Evolutionary conservation across 768 basidiomycete species (phyloP), one percentile per base, ranked within the genome.

Genomic region (Naganishia friedmannii): DNA sequence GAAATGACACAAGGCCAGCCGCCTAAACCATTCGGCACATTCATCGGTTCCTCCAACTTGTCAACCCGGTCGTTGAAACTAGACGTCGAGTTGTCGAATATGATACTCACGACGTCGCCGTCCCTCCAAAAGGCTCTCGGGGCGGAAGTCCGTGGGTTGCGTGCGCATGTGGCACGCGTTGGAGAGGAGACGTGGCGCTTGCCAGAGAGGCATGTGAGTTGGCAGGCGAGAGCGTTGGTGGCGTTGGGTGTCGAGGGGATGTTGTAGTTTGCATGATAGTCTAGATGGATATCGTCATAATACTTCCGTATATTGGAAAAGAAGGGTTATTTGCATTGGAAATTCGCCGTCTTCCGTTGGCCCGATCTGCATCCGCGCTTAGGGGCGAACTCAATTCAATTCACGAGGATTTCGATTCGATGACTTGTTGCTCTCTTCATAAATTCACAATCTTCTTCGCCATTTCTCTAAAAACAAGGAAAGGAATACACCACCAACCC

Each of bases 21-120:
- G 4, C 70, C 53, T 32, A 73, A 80, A 34, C 94, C 89, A 0
- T 76, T 86, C 65, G 79, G 92, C 39, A 93, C 93, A 0, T 86
- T 97, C 58, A 91, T 97, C 79, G 94, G 94, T 12, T 95, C 93
- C 0, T 95, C 93, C 3, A 97, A 97, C 79, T 86, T 97, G 60
- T 94, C 94, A 77, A 90, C 92, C 3, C 89, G 94, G 4, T 94
- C 93, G 1, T 86, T 92, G 0, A 87, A 91, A 73, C 87, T 97
- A 46, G 94, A 96, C 79, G 92, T 91, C 10, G 94, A 96, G 75
- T 84, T 96, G 37, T 94, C 92, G 0, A 91, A 96, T 79, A 77
- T 94, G 56, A 87, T 96, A 85, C 77, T 89, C 57, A 86, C 91
- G 13, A 87, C 88, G 26, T 88, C 88, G 2, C 78, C 83, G 8